Base-by-base conservation (phyloP, 495 filamentous ascomycete species). In the Glutinoglossum americanum region DNA sequence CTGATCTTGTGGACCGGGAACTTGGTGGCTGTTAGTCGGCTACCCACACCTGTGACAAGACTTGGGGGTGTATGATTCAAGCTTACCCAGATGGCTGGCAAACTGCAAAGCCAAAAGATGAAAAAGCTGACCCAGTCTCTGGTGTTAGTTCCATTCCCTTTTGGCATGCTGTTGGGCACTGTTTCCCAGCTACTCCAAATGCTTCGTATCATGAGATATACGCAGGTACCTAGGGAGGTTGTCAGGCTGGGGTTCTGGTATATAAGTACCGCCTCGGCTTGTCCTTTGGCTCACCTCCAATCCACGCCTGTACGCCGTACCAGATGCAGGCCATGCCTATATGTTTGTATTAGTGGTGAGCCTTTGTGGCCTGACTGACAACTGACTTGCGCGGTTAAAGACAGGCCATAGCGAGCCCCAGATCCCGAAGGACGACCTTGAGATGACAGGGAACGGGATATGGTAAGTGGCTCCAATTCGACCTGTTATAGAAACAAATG, bases 271-370 rank as follows among this genome's bases (percentile, higher is more conserved):
- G n/a, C 41, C n/a, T 45, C 4, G 19, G 41, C n/a, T 21, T 5
- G 41, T 5, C 13, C 17, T 41, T 4, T 21, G 3, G 41, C 49
- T 53, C 49, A 76, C 77, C 86, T 68, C 88, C 87, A 61, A 93
- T 90, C 71, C 86, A 93, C 8, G 78, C 70, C 64, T 93, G 87
- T 10, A 92, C 87, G 44, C 88, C 89, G 61, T 93, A 94, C 84
- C 85, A 89, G 53, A 88, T 76, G 68, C 84, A 80, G 28, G 88
- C 68, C 68, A 56, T 59, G 19, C 9, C 56, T 58, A 23, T 39
- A 53, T 4, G 25, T 19, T 27, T 53, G 1, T 19, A 13, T 45
- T 17, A 41, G 19, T 39, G 37, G 28, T 19, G 19, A 57, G 27
- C n/a, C 84, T 82, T 94, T 92, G 30, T 9, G 3, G 5, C 23